Conservation (phyloP, 2,329 filamentous ascomycete genomes). For the Talaromyces sp. region DNA sequence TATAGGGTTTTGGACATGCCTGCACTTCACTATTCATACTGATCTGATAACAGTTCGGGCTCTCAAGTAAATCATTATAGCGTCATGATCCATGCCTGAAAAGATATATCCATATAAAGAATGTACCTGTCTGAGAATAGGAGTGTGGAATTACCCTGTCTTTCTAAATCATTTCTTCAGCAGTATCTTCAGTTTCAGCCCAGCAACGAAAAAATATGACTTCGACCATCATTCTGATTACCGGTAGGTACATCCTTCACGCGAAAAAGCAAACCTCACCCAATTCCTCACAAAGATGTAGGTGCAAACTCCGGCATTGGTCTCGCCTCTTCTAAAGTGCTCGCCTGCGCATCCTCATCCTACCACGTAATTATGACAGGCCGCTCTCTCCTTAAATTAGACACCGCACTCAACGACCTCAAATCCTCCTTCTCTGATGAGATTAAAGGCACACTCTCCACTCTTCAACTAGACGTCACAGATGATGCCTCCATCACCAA, state of each 20-base stretch:
- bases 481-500: slow-evolving; percentile 12
- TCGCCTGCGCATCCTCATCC: slow-evolving; percentile 20
- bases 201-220: background rate
- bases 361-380: slow-evolving; percentile 16
- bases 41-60: background rate
- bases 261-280: background rate
- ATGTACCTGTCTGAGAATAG: background rate
- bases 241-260: background rate
- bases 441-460: slow-evolving; percentile 6
- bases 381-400: background rate
- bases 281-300: background rate
- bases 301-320: slow-evolving; percentile 30
- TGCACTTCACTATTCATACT: background rate
- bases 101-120: background rate
- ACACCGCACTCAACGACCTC: slow-evolving; percentile 2
- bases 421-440: background rate
- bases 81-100: background rate
- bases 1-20: background rate
- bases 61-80: background rate
- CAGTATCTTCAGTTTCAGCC: background rate
- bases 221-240: slow-evolving; percentile 14
- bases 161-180: too few species aligned
- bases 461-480: slow-evolving; percentile 14
- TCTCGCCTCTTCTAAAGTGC: slow-evolving; percentile 23
- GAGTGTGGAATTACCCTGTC: too few species aligned